phyloP scores from a whole-genome alignment of 371 early-diverging fungal species.

The Batrachochytrium dendrobatidis region DNA sequence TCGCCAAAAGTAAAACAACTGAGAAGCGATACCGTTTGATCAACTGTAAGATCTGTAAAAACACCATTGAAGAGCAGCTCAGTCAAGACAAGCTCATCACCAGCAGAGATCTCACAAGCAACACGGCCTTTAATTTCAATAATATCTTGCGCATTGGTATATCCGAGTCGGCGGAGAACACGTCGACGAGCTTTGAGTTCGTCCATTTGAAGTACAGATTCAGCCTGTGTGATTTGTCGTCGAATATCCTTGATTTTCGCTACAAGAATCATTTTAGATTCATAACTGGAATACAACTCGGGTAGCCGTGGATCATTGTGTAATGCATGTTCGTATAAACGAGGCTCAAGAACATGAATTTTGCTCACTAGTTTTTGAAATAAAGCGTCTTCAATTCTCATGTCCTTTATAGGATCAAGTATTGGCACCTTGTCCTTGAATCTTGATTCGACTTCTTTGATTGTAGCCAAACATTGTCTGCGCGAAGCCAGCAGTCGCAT shows the following conservation, averaged over 20 bases:
- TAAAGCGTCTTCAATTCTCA: constrained; percentile 74
- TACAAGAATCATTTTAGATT: constrained; percentile 51
- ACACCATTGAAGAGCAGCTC: constrained; percentile 99
- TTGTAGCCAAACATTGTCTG: constrained; percentile 55
- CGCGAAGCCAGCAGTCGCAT: constrained; percentile 52
- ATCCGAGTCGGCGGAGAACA: constrained; percentile 85
- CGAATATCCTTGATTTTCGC: constrained; percentile 57
- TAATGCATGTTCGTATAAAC: constrained; percentile 54
- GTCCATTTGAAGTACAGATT: constrained; percentile 81
- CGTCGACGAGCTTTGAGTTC: constrained; percentile 87
- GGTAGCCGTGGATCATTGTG: constrained; percentile 47
- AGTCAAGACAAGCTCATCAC: constrained; percentile 95
- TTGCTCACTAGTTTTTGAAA: constrained; percentile 70
- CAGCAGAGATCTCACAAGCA: constrained; percentile 98
- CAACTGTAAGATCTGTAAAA: constrained; percentile 87
- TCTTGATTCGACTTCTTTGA: constrained; percentile 65
- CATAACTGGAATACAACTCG: constrained; percentile 54
- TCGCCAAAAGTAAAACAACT: constrained; percentile 84
- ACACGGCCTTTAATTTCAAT: constrained; percentile 97
- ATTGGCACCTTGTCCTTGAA: constrained; percentile 69
- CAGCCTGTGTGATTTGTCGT: constrained; percentile 66
- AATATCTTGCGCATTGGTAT: constrained; percentile 71
- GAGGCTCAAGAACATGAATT: constrained; percentile 61
- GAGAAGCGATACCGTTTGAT: constrained; percentile 85
- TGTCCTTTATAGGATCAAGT: constrained; percentile 83